A percentile compares a stretch with the other conserved stretches of the same genome.
Conservation (phyloP, 164 flowering plant species). For the Vitis vinifera region DNA sequence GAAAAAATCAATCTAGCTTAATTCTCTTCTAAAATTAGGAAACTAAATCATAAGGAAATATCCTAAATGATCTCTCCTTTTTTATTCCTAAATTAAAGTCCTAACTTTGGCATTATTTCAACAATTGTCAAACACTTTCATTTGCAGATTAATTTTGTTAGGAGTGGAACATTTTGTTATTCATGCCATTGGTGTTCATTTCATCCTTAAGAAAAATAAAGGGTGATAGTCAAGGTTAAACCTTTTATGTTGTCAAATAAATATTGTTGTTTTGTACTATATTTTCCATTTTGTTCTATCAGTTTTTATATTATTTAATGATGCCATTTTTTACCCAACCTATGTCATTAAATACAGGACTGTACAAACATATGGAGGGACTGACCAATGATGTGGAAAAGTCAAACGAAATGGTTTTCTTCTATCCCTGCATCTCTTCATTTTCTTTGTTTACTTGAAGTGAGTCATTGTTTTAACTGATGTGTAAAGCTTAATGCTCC, state of each 20-base stretch:
- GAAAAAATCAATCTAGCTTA: too few relatives aligned
- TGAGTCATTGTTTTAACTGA: background rate
- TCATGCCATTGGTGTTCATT: background rate
- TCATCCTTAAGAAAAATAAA: background rate
- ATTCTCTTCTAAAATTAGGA: too few relatives aligned
- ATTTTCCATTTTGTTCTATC: background rate
- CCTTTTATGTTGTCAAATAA: background rate
- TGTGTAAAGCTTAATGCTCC: too few relatives aligned
- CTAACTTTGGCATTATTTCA: too few relatives aligned
- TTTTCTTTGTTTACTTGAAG: background rate
- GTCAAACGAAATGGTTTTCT: constrained; percentile 83
- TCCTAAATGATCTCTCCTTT: too few relatives aligned
- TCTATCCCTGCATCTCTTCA: background rate
- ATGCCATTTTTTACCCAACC: background rate
- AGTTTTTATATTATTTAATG: background rate
- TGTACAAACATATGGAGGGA: constrained; percentile 76
- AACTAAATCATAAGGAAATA: too few relatives aligned
- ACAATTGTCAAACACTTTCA: too few relatives aligned
- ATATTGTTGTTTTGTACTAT: background rate
- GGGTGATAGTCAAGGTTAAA: background rate
- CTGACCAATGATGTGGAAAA: constrained; percentile 75
- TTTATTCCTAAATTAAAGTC: too few relatives aligned
- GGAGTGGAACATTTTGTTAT: background rate
- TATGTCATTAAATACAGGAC: constrained; percentile 42
- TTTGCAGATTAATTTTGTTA: too few relatives aligned